phyloP scores from a whole-genome alignment of 2,329 filamentous ascomycete species.

The Colletotrichum sp. region DNA sequence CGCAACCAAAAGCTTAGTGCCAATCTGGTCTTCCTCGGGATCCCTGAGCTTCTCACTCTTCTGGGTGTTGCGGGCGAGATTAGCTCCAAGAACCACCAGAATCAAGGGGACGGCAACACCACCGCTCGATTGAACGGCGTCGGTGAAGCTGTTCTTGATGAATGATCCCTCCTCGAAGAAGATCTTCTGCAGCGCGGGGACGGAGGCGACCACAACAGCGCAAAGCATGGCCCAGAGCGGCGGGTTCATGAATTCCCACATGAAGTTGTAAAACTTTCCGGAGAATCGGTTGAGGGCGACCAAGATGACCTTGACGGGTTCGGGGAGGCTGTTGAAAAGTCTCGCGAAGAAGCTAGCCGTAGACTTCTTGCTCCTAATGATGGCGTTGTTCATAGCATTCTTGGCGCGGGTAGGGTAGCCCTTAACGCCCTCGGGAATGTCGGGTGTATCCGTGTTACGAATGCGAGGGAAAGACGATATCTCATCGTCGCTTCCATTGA shows the following conservation, averaged over 20 bases:
- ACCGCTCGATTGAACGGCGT: conserved; percentile 83
- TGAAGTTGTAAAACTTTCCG: conserved; percentile 62
- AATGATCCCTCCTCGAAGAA: conserved; percentile 93
- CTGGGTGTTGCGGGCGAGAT: conserved; percentile 90
- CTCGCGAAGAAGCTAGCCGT: conserved; percentile 27
- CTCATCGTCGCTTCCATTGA: conserved; percentile 45
- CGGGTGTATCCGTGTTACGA: conserved; percentile 45
- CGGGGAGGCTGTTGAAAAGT: conserved; percentile 44
- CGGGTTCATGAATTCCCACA: conserved; percentile 98
- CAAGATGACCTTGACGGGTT: conserved; percentile 42
- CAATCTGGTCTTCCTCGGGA: conserved; percentile 71
- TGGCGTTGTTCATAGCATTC: conserved; percentile 34
- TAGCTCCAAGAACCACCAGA: conserved; percentile 92
- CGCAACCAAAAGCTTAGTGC: conserved; percentile 82
- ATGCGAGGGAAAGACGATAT: conserved; percentile 70
- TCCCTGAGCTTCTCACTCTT: conserved; percentile 68
- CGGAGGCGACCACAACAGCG: conserved; percentile 88
- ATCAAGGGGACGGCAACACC: conserved; percentile 95
- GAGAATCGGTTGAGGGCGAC: conserved; percentile 35
- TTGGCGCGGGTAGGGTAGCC: conserved; percentile 45
- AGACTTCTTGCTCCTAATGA: conserved; percentile 26
- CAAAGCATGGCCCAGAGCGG: conserved; percentile 96
- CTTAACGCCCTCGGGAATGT: conserved; percentile 44
- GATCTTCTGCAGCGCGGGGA: conserved; percentile 79
- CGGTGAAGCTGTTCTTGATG: conserved; percentile 89